Percentiles rank a stretch among this genome's conserved stretches.
Evolutionary conservation across 305 asterid genomes (phyloP).

Genomic region (Plantago rigida): DNA sequence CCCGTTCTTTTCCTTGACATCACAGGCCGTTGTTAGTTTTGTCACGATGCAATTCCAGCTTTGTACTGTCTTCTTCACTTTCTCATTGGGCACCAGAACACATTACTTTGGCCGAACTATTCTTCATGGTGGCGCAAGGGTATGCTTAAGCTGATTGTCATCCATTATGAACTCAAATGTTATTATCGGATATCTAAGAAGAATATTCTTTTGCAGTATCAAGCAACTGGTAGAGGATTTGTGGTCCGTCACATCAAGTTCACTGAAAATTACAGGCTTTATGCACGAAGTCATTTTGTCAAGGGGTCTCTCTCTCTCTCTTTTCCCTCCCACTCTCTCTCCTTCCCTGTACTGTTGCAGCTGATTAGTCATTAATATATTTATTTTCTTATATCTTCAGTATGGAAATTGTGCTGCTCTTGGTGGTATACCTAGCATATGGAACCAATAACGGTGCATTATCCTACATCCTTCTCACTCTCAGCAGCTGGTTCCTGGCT

Average conservation of each 20-base stretch:
- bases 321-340: constrained; percentile 19
- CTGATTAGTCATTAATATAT: constrained; percentile 16
- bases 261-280: constrained; percentile 77
- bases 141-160: constrained; percentile 31
- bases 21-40: constrained; percentile 78
- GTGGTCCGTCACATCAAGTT: constrained; percentile 85
- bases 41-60: constrained; percentile 98
- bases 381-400: constrained; percentile 39
- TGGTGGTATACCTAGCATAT: constrained; percentile 77
- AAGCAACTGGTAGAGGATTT: constrained; percentile 86
- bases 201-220: constrained; percentile 45
- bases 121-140: constrained; percentile 96
- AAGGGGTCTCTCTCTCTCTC: constrained; percentile 63
- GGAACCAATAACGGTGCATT: constrained; percentile 67
- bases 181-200: constrained; percentile 19
- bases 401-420: constrained; percentile 71
- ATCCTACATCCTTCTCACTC: constrained; percentile 67
- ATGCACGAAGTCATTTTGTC: constrained; percentile 74
- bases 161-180: constrained; percentile 20
- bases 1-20: constrained; percentile 14
- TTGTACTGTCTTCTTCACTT: constrained; percentile 78
- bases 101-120: constrained; percentile 94
- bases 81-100: constrained; percentile 83
- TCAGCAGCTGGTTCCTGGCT: constrained; percentile 89
- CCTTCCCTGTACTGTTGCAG: neutral